These are phyloP conservation scores for Collybia nuda DNA, from an alignment of 768 basidiomycete species.

Conservation along the genomic window DNA sequence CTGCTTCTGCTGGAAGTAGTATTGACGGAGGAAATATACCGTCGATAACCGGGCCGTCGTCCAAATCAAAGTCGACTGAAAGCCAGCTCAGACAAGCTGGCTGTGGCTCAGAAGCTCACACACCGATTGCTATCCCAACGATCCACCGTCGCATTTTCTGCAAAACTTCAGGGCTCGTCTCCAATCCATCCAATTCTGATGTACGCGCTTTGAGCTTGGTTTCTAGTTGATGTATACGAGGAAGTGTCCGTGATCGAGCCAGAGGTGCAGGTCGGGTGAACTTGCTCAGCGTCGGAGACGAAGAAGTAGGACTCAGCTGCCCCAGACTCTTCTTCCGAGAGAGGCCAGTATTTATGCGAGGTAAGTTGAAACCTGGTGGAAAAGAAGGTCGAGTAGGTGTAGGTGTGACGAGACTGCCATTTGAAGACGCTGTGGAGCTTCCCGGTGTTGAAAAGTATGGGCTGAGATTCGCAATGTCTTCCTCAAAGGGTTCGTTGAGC, in stretches of 20 bases:
- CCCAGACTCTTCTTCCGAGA: constrained; percentile 19
- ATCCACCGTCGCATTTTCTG: constrained; percentile 64
- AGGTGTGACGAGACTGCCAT: constrained; percentile 16
- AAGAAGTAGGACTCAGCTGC: constrained; percentile 18
- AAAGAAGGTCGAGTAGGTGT: constrained; percentile 15
- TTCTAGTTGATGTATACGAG: constrained; percentile 33
- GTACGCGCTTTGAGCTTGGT: constrained; percentile 26
- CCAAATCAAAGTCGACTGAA: constrained; percentile 85
- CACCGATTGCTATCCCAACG: constrained; percentile 64
- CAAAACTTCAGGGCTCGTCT: constrained; percentile 46
- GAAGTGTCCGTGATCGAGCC: constrained; percentile 47
- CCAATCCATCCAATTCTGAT: constrained; percentile 38
- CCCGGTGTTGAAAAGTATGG: constrained; percentile 23
- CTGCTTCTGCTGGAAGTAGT: constrained; percentile 64
- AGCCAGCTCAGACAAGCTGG: constrained; percentile 5
- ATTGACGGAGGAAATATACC: constrained; percentile 67
- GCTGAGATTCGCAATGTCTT: constrained; percentile 26
- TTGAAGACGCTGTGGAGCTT: constrained; percentile 20
- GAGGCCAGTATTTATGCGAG: constrained; percentile 11
- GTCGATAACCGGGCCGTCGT: constrained; percentile 78
- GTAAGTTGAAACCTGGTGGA: constrained; percentile 11
- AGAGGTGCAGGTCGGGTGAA: constrained; percentile 19
- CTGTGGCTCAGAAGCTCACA: constrained; percentile 16
- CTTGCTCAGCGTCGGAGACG: constrained; percentile 19
- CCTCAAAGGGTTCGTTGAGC: constrained; percentile 19